Percentiles rank a stretch among this genome's conserved stretches.
Conservation (phyloP, 371 early-diverging fungal genomes). For the Nematocida ausubeli region DNA sequence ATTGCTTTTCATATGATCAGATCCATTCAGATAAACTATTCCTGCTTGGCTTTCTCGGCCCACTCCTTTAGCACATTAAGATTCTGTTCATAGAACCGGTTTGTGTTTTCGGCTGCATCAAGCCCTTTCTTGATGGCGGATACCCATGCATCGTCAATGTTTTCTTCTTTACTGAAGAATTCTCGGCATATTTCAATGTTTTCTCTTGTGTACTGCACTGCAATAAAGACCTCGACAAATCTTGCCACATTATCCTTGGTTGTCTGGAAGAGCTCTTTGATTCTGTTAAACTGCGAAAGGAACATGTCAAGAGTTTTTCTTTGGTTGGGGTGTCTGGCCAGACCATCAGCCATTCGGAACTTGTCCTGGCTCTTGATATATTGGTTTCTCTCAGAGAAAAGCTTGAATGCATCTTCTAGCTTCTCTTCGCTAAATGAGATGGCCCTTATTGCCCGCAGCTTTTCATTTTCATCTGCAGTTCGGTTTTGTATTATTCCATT, state of each 20-base stretch:
- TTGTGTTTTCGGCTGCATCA: slow-evolving; percentile 17
- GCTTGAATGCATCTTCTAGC: slow-evolving; percentile 35
- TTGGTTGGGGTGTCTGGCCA: slow-evolving; percentile 31
- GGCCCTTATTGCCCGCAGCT: slow-evolving; percentile 28
- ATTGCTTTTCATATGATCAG: neutral
- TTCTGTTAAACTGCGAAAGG: neutral
- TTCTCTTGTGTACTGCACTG: slow-evolving; percentile 13
- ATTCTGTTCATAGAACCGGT: slow-evolving; percentile 21
- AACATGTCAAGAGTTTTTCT: slow-evolving; percentile 28
- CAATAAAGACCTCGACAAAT: slow-evolving; percentile 36
- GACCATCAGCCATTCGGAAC: slow-evolving; percentile 40
- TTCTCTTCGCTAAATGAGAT: slow-evolving; percentile 6
- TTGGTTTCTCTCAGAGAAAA: slow-evolving; percentile 20
- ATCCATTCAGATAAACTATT: too few relatives aligned
- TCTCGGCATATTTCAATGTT: slow-evolving; percentile 6
- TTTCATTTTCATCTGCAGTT: slow-evolving; percentile 29
- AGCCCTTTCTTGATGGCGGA: slow-evolving; percentile 41
- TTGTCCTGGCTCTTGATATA: slow-evolving; percentile 45
- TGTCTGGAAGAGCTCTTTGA: slow-evolving; percentile 6
- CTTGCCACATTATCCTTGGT: slow-evolving; percentile 24
- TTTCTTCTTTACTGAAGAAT: slow-evolving; percentile 29
- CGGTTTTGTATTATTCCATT: neutral
- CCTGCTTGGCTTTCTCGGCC: neutral
- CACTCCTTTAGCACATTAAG: slow-evolving; percentile 6
- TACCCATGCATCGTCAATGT: slow-evolving; percentile 39